Evolutionary conservation across 148 eudicot species (phyloP).

Genomic region (Camellia sinensis): DNA sequence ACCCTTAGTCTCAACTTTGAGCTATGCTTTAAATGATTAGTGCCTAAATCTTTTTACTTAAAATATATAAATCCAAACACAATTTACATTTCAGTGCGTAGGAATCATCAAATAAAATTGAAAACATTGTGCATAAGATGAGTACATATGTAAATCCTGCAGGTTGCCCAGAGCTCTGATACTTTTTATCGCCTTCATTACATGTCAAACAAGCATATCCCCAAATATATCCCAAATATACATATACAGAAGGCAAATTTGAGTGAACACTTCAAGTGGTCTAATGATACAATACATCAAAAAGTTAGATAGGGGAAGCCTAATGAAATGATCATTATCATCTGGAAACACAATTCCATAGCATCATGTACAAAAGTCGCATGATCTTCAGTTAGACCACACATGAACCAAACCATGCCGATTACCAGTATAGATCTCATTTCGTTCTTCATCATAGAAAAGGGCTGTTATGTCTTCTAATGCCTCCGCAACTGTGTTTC

Average conservation of each 20-base stretch:
- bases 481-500: slow-evolving; percentile 71
- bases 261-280: background rate
- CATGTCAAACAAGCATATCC: no score
- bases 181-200: background rate
- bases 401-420: slow-evolving; percentile 73
- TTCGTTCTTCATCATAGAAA: slow-evolving; percentile 80
- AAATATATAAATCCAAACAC: no score
- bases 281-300: background rate
- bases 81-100: no score
- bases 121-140: background rate
- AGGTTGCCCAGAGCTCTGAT: background rate
- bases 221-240: background rate
- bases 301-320: background rate
- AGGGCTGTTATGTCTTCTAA: slow-evolving; percentile 82
- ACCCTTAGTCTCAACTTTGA: no score
- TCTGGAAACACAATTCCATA: background rate
- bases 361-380: background rate
- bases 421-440: slow-evolving; percentile 83
- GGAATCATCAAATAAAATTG: no score
- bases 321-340: background rate
- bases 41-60: no score
- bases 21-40: no score
- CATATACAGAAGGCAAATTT: background rate
- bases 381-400: slow-evolving; percentile 65
- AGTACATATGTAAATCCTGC: background rate